These are phyloP conservation scores for Castanea mollissima DNA, from an alignment of 306 rosid genomes.

Conservation along the genomic window DNA sequence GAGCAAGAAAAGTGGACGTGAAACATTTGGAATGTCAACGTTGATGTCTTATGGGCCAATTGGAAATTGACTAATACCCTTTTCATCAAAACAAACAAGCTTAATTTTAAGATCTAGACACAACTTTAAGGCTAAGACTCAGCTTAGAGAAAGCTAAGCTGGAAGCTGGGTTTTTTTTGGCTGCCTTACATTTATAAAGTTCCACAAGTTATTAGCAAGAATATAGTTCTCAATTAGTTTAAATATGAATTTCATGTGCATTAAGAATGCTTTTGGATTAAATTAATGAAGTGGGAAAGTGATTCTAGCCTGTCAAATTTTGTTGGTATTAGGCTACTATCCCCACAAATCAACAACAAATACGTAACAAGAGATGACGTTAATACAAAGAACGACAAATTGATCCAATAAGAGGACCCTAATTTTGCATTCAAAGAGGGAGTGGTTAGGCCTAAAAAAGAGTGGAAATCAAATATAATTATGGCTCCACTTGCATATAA, in stretches of 20 bases:
- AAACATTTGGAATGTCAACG: too few species aligned
- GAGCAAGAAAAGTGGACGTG: neutral
- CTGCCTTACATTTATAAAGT: neutral
- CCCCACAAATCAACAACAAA: conserved; percentile 37
- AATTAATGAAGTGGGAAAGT: conserved; percentile 27
- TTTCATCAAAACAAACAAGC: too few species aligned
- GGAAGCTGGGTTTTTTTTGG: neutral
- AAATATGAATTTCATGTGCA: neutral
- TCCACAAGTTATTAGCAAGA: neutral
- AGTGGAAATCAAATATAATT: conserved; percentile 28
- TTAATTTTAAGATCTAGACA: too few species aligned
- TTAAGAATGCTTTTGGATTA: conserved; percentile 25
- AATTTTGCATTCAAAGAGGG: conserved; percentile 30
- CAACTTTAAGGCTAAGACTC: neutral
- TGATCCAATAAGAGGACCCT: conserved; percentile 27
- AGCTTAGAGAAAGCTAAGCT: neutral
- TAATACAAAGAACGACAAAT: conserved; percentile 8
- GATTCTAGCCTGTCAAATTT: conserved; percentile 41
- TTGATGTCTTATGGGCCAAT: too few species aligned
- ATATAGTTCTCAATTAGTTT: neutral
- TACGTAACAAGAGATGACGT: conserved; percentile 37
- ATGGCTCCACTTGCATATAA: conserved; percentile 41
- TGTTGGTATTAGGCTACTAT: conserved; percentile 38
- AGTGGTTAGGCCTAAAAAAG: conserved; percentile 39
- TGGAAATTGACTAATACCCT: too few species aligned